phyloP scores from a whole-genome alignment of 2,329 filamentous ascomycete species.

The Arthrobotrys megalospora region DNA sequence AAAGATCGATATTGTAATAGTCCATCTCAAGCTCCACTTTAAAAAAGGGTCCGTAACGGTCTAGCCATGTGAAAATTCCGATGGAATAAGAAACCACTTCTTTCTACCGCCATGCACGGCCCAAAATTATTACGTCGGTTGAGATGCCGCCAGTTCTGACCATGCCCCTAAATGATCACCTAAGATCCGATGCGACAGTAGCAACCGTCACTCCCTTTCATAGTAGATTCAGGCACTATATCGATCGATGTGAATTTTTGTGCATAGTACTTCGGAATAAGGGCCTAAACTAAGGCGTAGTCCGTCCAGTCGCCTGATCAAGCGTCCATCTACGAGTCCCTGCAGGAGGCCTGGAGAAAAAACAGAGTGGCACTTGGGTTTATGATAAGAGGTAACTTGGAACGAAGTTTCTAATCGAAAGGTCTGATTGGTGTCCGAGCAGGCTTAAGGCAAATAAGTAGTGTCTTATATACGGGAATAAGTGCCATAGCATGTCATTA shows the following conservation, averaged over 20 bases:
- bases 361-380: neutral
- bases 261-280: slow-evolving; percentile 14
- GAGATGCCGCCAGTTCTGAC: neutral
- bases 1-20: slow-evolving; percentile 23
- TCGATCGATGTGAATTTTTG: slow-evolving; percentile 4
- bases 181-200: slow-evolving; percentile 1
- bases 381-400: neutral
- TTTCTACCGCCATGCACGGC: neutral
- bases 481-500: neutral
- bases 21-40: neutral
- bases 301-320: slow-evolving; percentile 25
- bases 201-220: slow-evolving; percentile 1
- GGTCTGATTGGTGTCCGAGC: slow-evolving; percentile 32
- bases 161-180: slow-evolving; percentile 1
- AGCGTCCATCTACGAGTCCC: slow-evolving; percentile 9
- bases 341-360: slow-evolving; percentile 36
- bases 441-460: slow-evolving; percentile 13
- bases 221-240: slow-evolving; percentile 9
- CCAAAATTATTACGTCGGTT: neutral
- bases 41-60: neutral
- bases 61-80: slow-evolving; percentile 23
- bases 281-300: slow-evolving; percentile 4
- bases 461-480: slow-evolving; percentile 21
- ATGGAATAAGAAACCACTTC: slow-evolving; percentile 1
- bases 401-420: neutral